Evolutionary conservation across 352 stramenopile genomes (phyloP).

Genomic region (Pythium sukuiense): DNA sequence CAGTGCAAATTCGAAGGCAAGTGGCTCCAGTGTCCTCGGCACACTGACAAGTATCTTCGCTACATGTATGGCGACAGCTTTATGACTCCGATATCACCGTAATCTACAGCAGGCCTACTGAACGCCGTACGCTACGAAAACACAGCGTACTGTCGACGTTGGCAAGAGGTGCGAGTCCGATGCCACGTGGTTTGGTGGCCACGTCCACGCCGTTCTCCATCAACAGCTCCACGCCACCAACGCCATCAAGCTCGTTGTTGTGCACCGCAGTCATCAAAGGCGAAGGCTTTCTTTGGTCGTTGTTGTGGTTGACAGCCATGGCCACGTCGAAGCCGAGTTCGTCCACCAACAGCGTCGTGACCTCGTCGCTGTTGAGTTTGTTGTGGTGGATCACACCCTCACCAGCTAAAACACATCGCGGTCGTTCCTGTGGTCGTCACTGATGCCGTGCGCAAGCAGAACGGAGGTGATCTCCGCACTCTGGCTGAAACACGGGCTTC

Average conservation of each 20-base stretch:
- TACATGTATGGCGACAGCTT: conserved; percentile 31
- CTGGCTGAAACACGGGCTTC: background rate
- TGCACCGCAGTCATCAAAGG: background rate
- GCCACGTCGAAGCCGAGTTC: no score
- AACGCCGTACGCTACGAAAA: background rate
- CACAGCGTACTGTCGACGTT: no score
- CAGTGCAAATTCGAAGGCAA: conserved; percentile 29
- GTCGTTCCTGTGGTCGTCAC: no score
- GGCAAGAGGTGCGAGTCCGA: no score
- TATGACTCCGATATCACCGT: conserved; percentile 11
- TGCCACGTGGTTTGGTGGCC: no score
- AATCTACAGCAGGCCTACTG: no score
- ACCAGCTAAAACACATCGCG: no score
- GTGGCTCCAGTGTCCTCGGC: conserved; percentile 25
- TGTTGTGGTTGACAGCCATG: background rate
- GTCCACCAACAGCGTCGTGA: no score
- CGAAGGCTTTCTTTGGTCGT: background rate
- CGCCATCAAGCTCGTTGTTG: background rate
- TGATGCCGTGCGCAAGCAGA: background rate
- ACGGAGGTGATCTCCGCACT: background rate
- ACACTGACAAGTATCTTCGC: conserved; percentile 28
- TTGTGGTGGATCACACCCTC: no score
- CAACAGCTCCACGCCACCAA: background rate
- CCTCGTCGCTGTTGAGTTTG: no score
- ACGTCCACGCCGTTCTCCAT: background rate